Percentiles rank a stretch among this genome's conserved stretches.
Conservation (phyloP, 345 rosid species). For the Erysimum cheiranthoides region DNA sequence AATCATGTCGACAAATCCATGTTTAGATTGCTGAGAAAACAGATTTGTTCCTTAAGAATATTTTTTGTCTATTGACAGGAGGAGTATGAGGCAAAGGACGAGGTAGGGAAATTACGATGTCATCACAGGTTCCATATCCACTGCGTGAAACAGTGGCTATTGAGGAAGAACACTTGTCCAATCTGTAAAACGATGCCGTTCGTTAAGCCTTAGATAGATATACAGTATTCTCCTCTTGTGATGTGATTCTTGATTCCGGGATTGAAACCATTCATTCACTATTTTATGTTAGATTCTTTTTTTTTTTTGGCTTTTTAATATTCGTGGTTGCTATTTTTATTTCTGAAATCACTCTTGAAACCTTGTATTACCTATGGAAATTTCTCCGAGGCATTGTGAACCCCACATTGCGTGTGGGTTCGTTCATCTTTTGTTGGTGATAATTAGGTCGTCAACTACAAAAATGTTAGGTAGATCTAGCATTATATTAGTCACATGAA, state of each 20-base stretch:
- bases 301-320: constrained; percentile 6
- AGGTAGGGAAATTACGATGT: constrained; percentile 73
- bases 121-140: constrained; percentile 78
- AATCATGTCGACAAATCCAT: not conserved
- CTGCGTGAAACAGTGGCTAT: constrained; percentile 90
- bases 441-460: constrained; percentile 34
- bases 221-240: not conserved
- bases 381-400: constrained; percentile 21
- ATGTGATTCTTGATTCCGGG: constrained; percentile 19
- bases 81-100: constrained; percentile 69
- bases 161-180: constrained; percentile 85
- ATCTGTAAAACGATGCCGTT: constrained; percentile 70
- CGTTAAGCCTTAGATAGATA: constrained; percentile 28
- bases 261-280: constrained; percentile 20
- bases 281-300: constrained; percentile 32
- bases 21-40: not conserved
- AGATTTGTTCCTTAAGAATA: not conserved
- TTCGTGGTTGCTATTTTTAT: constrained; percentile 29
- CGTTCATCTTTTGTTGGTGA: constrained; percentile 24
- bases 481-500: constrained; percentile 30
- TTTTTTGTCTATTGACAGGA: constrained; percentile 57
- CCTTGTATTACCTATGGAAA: constrained; percentile 12
- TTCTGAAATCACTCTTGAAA: constrained; percentile 4
- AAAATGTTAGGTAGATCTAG: constrained; percentile 38
- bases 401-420: constrained; percentile 38